phyloP scores from a whole-genome alignment of 2,329 filamentous ascomycete species.

The Scedosporium apiospermum region DNA sequence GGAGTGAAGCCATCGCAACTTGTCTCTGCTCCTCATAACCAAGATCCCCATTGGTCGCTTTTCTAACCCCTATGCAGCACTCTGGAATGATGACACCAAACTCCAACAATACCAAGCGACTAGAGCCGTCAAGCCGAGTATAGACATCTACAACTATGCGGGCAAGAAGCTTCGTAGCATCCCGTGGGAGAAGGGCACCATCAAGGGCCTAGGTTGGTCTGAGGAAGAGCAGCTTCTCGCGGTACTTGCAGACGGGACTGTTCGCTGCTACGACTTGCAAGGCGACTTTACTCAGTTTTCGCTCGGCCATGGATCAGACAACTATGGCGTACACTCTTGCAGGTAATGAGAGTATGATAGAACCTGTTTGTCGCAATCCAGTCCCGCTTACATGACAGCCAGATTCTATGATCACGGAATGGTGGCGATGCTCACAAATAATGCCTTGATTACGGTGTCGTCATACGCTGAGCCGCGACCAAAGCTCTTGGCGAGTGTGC shows the following conservation, averaged over 20 bases:
- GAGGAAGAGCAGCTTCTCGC: slow-evolving; percentile 89
- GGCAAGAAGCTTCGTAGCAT: slow-evolving; percentile 81
- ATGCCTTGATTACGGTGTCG: slow-evolving; percentile 75
- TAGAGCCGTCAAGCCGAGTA: slow-evolving; percentile 66
- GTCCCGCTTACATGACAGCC: slow-evolving; percentile 10
- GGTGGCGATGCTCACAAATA: slow-evolving; percentile 83
- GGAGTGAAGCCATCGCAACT: background rate
- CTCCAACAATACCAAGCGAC: slow-evolving; percentile 67
- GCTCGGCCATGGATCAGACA: slow-evolving; percentile 80
- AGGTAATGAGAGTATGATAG: slow-evolving; percentile 29
- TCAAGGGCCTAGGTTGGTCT: slow-evolving; percentile 90
- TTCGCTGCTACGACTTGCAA: slow-evolving; percentile 86
- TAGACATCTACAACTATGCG: slow-evolving; percentile 90
- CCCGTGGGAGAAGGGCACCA: slow-evolving; percentile 81
- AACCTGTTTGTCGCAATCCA: background rate
- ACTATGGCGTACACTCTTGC: slow-evolving; percentile 79
- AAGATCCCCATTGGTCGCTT: background rate
- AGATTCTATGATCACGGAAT: slow-evolving; percentile 86
- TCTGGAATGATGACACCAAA: slow-evolving; percentile 83
- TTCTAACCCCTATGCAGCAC: slow-evolving; percentile 43
- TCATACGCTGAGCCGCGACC: slow-evolving; percentile 87
- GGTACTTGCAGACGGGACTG: slow-evolving; percentile 79
- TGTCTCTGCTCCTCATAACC: background rate
- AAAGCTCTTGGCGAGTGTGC: slow-evolving; percentile 66
- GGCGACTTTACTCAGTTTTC: slow-evolving; percentile 93